A percentile compares a stretch with the other conserved stretches of the same genome.
These are phyloP conservation scores for Sphaerulina vaccinii DNA, from an alignment of 2,329 filamentous ascomycete genomes.

Conservation along the genomic window DNA sequence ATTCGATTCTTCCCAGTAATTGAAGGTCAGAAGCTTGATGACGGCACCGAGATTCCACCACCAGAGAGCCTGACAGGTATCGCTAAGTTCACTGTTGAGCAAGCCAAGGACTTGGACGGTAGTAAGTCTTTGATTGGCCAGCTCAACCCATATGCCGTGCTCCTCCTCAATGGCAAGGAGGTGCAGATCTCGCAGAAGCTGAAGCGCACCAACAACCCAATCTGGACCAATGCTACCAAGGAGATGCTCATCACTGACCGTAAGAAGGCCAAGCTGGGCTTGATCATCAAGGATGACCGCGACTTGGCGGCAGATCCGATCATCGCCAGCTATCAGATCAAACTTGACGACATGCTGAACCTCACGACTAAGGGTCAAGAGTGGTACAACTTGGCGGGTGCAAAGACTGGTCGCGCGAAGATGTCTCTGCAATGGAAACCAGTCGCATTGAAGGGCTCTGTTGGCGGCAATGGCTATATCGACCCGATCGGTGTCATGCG, in stretches of 20 bases:
- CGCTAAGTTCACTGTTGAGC: conserved; percentile 86
- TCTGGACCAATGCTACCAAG: conserved; percentile 90
- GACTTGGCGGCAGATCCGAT: conserved; percentile 80
- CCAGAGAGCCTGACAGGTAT: conserved; percentile 94
- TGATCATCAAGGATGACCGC: conserved; percentile 94
- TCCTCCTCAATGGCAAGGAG: conserved; percentile 89
- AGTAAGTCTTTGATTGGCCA: conserved; percentile 87
- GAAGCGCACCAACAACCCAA: conserved; percentile 95
- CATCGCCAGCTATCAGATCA: conserved; percentile 91
- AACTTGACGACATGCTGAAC: conserved; percentile 87
- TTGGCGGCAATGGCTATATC: conserved; percentile 79
- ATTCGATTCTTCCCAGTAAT: conserved; percentile 95
- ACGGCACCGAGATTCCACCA: conserved; percentile 75
- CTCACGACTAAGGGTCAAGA: conserved; percentile 90
- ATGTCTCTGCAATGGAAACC: conserved; percentile 94
- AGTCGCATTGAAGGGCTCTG: conserved; percentile 73
- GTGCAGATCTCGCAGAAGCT: conserved; percentile 86
- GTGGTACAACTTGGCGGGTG: conserved; percentile 87
- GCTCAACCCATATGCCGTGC: conserved; percentile 84
- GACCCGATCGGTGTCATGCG: conserved; percentile 94
- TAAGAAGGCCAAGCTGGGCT: conserved; percentile 82
- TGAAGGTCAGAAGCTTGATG: conserved; percentile 66
- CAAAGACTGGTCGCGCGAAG: conserved; percentile 81
- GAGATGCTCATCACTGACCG: conserved; percentile 94
- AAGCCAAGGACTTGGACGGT: conserved; percentile 92